Conservation (phyloP, 768 basidiomycete genomes). For the Tricholoma sp. region DNA sequence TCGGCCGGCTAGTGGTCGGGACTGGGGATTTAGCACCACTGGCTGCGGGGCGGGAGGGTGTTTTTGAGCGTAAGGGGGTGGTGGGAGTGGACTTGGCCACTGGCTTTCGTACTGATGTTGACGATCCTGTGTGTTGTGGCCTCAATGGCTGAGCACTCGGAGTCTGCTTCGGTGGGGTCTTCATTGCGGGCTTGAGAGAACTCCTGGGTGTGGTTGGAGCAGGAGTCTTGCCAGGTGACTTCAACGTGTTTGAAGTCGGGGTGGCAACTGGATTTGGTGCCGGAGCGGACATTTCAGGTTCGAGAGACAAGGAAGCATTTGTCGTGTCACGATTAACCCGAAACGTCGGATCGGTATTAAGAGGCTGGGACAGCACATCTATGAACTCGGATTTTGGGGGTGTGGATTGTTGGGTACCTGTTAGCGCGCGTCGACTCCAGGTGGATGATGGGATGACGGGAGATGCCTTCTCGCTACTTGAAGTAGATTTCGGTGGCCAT, state of each 20-base stretch:
- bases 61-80: constrained; percentile 27
- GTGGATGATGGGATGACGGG: constrained; percentile 32
- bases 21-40: constrained; percentile 14
- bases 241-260: constrained; percentile 21
- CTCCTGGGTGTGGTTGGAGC: constrained; percentile 17
- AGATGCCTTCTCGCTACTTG: constrained; percentile 29
- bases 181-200: constrained; percentile 16
- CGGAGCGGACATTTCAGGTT: constrained; percentile 2
- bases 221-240: constrained; percentile 13
- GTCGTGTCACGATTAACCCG: constrained; percentile 9
- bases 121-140: constrained; percentile 34
- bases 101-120: constrained; percentile 15
- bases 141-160: constrained; percentile 21
- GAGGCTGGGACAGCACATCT: constrained; percentile 11
- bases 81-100: constrained; percentile 17
- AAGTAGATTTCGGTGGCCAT: constrained; percentile 60
- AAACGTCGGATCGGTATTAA: constrained; percentile 13
- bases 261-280: constrained; percentile 11
- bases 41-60: constrained; percentile 20
- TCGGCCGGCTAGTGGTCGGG: constrained; percentile 37
- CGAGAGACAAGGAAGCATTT: constrained; percentile 1
- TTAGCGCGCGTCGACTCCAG: constrained; percentile 26
- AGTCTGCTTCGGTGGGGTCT: constrained; percentile 14
- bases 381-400: constrained; percentile 14
- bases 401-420: constrained; percentile 17